Conservation (phyloP, 75 land plant species). For the Azolla pinnata region DNA sequence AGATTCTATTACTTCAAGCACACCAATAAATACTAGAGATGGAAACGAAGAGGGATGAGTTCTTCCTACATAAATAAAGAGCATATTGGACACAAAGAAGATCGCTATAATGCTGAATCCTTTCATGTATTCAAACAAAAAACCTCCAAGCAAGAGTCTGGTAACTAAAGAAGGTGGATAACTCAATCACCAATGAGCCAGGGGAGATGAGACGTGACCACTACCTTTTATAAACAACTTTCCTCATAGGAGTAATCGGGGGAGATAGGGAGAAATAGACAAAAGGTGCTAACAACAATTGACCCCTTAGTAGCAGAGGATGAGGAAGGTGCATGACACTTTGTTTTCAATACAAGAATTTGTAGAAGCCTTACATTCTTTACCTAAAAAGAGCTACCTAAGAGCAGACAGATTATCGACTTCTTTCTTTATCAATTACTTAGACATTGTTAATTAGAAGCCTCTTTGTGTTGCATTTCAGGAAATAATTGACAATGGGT, state of each 20-base stretch:
- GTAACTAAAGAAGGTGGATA: neutral
- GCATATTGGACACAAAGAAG: neutral
- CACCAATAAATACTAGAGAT: neutral
- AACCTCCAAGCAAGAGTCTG: neutral
- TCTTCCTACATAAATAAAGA: neutral
- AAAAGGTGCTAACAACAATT: neutral
- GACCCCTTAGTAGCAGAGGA: neutral
- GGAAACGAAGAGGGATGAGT: constrained; percentile 1
- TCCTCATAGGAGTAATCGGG: neutral
- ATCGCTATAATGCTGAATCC: neutral
- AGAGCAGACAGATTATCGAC: neutral
- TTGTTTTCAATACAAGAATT: neutral
- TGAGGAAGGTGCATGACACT: constrained; percentile 1
- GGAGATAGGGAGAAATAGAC: neutral
- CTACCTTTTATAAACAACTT: neutral
- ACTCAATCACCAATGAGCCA: neutral
- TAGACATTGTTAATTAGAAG: neutral
- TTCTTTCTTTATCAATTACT: neutral
- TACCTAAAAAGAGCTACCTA: neutral
- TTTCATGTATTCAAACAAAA: neutral
- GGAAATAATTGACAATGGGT: neutral
- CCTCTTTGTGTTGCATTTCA: neutral
- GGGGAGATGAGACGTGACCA: neutral
- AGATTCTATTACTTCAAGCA: neutral
- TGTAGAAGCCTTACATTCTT: neutral